A percentile compares a stretch with the other conserved stretches of the same genome.
Conservation (phyloP, 2,329 filamentous ascomycete species). For the Neonectria sp. region DNA sequence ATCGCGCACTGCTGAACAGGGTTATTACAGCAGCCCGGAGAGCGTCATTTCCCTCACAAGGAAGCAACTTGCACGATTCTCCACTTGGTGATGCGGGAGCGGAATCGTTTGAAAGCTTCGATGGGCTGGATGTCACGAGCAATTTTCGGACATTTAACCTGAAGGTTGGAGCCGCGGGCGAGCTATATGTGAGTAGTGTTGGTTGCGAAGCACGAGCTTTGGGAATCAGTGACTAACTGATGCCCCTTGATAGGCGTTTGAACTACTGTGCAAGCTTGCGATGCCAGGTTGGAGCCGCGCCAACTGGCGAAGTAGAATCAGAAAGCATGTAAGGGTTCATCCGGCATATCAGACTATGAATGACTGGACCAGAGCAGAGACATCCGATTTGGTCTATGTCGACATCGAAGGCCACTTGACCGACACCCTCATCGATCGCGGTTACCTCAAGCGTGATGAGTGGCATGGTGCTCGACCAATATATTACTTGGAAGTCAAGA, state of each 20-base stretch:
- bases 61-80: too few relatives aligned
- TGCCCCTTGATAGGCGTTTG: conserved; percentile 13
- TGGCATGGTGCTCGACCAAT: conserved; percentile 26
- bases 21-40: too few relatives aligned
- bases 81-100: too few relatives aligned
- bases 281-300: conserved; percentile 25
- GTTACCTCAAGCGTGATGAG: conserved; percentile 28
- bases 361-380: conserved; percentile 10
- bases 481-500: conserved; percentile 56
- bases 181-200: conserved; percentile 40
- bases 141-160: too few relatives aligned
- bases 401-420: conserved; percentile 34
- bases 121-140: too few relatives aligned
- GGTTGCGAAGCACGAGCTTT: too few relatives aligned
- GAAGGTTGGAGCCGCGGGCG: conserved; percentile 44
- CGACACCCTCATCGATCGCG: conserved; percentile 22
- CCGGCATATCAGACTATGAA: conserved; percentile 22
- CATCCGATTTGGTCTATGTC: conserved; percentile 2
- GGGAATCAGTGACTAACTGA: too few relatives aligned
- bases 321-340: conserved; percentile 25
- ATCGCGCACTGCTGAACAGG: too few relatives aligned
- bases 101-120: too few relatives aligned
- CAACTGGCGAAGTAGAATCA: conserved; percentile 39
- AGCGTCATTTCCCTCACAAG: too few relatives aligned
- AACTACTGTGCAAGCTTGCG: conserved; percentile 33